Conservation (phyloP, 306 rosid genomes). For the Pyrus pyrifolia region DNA sequence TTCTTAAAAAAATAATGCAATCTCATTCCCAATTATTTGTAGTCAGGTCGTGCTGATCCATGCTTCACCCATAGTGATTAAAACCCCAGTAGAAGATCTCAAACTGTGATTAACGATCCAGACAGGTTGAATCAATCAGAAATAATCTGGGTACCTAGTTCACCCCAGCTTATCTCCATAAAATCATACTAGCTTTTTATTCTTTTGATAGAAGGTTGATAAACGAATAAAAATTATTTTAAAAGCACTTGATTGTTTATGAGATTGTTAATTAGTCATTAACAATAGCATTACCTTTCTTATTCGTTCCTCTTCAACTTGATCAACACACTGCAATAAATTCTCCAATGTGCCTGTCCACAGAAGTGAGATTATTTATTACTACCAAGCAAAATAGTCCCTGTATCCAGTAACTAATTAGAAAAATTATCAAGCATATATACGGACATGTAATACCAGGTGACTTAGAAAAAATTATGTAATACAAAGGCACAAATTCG, state of each 20-base stretch:
- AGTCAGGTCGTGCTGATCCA: not conserved
- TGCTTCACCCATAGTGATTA: not conserved
- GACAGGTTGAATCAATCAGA: not conserved
- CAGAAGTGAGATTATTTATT: constrained; percentile 2
- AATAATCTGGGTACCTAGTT: not conserved
- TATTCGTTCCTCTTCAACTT: constrained; percentile 72
- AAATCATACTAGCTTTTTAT: not conserved
- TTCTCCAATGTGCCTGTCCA: constrained; percentile 71
- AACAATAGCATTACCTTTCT: constrained; percentile 46
- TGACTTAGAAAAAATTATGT: not conserved
- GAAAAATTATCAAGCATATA: not conserved
- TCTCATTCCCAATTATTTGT: not conserved
- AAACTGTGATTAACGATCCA: not conserved
- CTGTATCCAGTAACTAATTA: not conserved
- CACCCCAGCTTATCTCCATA: not conserved
- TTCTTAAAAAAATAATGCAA: not conserved
- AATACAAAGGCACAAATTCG: not conserved
- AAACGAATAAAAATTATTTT: not conserved
- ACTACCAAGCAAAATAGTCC: not conserved
- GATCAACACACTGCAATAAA: constrained; percentile 71
- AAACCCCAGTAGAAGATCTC: not conserved
- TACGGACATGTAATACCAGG: not conserved
- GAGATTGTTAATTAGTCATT: not conserved
- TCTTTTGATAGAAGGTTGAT: not conserved
- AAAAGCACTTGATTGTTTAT: not conserved